These are phyloP conservation scores for Iris pallida DNA, from an alignment of 116 monocot species.

Conservation along the genomic window DNA sequence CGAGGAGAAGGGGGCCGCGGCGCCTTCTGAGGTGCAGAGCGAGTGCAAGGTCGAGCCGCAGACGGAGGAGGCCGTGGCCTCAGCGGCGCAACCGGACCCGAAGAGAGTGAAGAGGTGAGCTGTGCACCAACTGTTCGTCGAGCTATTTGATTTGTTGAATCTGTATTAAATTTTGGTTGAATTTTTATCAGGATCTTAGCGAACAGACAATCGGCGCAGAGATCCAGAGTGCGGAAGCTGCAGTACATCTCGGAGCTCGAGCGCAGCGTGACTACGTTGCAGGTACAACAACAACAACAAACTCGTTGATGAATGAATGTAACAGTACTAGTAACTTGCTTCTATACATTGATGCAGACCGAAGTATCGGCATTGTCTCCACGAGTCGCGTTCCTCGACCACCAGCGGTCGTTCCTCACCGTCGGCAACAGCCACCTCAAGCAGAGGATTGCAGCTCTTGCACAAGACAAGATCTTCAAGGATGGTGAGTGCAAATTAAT, in stretches of 20 bases:
- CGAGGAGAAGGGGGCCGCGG: constrained; percentile 20
- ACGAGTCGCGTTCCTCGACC: constrained; percentile 84
- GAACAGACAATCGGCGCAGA: constrained; percentile 88
- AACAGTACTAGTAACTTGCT: not conserved
- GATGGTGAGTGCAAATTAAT: constrained; percentile 44
- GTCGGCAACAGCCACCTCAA: constrained; percentile 87
- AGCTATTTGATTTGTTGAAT: not conserved
- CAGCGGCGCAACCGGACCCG: constrained; percentile 35
- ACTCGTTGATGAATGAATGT: no score
- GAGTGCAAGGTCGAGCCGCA: constrained; percentile 23
- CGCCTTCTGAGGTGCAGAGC: constrained; percentile 33
- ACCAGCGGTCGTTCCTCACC: constrained; percentile 82
- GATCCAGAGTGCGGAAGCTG: constrained; percentile 82
- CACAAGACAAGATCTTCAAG: constrained; percentile 91
- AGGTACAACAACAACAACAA: no score
- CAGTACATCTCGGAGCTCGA: constrained; percentile 99
- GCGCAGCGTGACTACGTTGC: constrained; percentile 62
- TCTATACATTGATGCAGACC: constrained; percentile 56
- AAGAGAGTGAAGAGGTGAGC: constrained; percentile 83
- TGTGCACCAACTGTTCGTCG: no score
- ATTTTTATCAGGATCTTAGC: constrained; percentile 61
- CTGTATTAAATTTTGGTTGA: not conserved
- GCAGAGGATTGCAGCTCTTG: constrained; percentile 88
- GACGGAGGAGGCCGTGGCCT: not conserved
- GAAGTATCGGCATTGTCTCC: constrained; percentile 95